Base-by-base conservation (phyloP, 2,329 filamentous ascomycete genomes). In the Colletotrichum sp. region DNA sequence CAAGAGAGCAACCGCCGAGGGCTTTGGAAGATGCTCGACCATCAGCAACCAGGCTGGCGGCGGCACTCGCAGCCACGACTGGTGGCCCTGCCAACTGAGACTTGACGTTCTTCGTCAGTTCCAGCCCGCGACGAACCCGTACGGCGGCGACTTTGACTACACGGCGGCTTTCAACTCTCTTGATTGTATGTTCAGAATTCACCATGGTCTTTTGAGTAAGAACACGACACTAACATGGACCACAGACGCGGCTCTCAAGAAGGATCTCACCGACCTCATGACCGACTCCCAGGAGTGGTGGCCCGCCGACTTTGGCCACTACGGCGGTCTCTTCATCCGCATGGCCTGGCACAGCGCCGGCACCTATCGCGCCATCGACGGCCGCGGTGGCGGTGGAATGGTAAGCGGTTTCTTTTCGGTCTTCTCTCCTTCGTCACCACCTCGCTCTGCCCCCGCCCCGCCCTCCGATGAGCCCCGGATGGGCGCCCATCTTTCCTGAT, bases 311-410 rank as follows among this genome's bases (percentile, higher is more conserved):
- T 95, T 94, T 81, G 94, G 94, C 72, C 93, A 95, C 88, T 96
- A 96, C 80, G 94, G 94, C 78, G 94, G 94, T 84, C 89, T 96
- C 32, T 95, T 96, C 84, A 89, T 96, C 82, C 93, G 94, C 74
- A 93, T 96, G 93, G 92, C 93, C 76, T 96, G 94, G 94, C 94
- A 96, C 88, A 92, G 92, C 79, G 91, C 94, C 30, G 94, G 94
- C 76, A 96, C 94, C 67, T 95, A 96, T 86, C 93, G 94, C 80
- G 91, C 94, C 82, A 89, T 88, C 68, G 94, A 96, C 79, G 94
- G 94, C 48, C 93, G 94, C 77, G 94, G 94, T 72, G 94, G 94
- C 75, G 93, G 92, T 80, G 94, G 93, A 70, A 87, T 92, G 82
- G 83, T 83, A 67, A 70, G 76, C 59, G n/a, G 30, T 26, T 39